Evolutionary conservation across 208 protist species (phyloP).

Genomic region (Dictyostelium gargantuum): DNA sequence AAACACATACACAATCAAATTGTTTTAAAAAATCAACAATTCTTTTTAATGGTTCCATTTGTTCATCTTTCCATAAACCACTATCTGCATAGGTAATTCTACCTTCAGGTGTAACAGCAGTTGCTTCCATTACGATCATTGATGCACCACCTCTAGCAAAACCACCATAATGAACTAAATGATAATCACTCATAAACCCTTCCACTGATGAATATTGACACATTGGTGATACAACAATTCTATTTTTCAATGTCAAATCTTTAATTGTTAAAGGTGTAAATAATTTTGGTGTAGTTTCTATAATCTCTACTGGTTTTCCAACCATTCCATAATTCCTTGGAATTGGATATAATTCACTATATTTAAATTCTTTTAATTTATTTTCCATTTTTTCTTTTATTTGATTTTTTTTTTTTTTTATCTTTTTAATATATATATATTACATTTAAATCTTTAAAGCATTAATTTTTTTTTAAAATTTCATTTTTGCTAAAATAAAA

Average conservation of each 20-base stretch:
- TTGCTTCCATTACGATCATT: conserved; percentile 76
- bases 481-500: too few species aligned
- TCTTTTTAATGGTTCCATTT: conserved; percentile 69
- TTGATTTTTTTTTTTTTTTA: background rate
- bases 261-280: conserved; percentile 68
- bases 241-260: conserved; percentile 74
- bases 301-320: background rate
- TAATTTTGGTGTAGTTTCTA: background rate
- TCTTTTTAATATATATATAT: too few species aligned
- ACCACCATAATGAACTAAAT: conserved; percentile 54
- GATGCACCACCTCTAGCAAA: conserved; percentile 72
- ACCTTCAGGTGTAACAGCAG: conserved; percentile 65
- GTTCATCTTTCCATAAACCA: conserved; percentile 75
- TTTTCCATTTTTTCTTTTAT: background rate
- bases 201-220: conserved; percentile 73
- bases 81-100: conserved; percentile 71
- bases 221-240: conserved; percentile 73
- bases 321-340: background rate
- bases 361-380: background rate
- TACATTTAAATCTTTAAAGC: too few species aligned
- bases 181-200: conserved; percentile 66
- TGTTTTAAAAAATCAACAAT: conserved; percentile 68
- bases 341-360: background rate
- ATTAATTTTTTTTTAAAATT: too few species aligned
- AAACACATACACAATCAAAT: conserved; percentile 15